Conservation (phyloP, 768 basidiomycete species). For the Nevesoporus exiguus region DNA sequence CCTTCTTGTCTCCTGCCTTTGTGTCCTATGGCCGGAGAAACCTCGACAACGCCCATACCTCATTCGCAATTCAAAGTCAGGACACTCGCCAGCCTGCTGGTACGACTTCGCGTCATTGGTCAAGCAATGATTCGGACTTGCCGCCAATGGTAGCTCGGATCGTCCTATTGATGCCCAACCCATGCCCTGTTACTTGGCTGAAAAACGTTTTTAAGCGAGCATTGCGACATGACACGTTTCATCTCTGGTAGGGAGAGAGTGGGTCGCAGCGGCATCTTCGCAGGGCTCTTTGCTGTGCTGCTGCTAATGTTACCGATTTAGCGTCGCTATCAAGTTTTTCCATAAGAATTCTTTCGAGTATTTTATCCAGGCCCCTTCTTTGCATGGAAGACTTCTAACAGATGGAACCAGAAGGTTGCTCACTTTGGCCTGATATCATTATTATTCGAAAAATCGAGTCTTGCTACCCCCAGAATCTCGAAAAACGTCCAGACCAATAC, state of each 20-base stretch:
- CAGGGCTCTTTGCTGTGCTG: conserved; percentile 19
- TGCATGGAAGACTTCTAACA: conserved; percentile 5
- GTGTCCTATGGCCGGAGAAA: conserved; percentile 20
- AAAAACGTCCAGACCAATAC: conserved; percentile 4
- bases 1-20: conserved; percentile 23
- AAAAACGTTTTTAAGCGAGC: conserved; percentile 21
- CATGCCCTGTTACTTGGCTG: conserved; percentile 10
- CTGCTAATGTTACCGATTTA: conserved; percentile 8
- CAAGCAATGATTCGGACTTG: conserved; percentile 9
- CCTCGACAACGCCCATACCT: conserved; percentile 27
- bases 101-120: conserved; percentile 13
- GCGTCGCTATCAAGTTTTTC: conserved; percentile 7
- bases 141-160: conserved; percentile 19
- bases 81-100: conserved; percentile 18
- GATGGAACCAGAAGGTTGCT: conserved; percentile 16
- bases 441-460: conserved; percentile 4
- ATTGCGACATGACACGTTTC: conserved; percentile 6
- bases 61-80: conserved; percentile 30
- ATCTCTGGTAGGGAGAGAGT: conserved; percentile 9
- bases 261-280: conserved; percentile 15
- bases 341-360: conserved; percentile 7
- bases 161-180: conserved; percentile 9
- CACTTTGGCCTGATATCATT: neutral
- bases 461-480: conserved; percentile 1
- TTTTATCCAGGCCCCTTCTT: conserved; percentile 1